Percentiles rank a stretch among this genome's conserved stretches.
phyloP scores from a whole-genome alignment of 495 filamentous ascomycete species.

The Geoglossum glabrum region DNA sequence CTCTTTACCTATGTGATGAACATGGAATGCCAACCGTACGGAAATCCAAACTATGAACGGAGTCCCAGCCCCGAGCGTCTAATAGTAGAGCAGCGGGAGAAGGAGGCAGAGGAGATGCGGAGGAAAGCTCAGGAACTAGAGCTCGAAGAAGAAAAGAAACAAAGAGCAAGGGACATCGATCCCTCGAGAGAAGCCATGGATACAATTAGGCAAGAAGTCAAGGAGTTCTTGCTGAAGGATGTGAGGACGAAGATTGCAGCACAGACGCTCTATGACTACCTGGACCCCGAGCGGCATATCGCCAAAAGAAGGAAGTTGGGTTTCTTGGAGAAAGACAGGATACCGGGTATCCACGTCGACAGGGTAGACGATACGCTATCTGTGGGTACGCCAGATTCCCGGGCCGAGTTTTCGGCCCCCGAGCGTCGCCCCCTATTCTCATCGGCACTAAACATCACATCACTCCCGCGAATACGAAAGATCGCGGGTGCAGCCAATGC shows the following conservation, averaged over 20 bases:
- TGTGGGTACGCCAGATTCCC: slow-evolving; percentile 47
- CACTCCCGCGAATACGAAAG: slow-evolving; percentile 55
- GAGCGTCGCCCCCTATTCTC: slow-evolving; percentile 20
- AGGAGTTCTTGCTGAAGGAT: slow-evolving; percentile 64
- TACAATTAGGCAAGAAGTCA: slow-evolving; percentile 58
- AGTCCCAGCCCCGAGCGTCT: slow-evolving; percentile 35
- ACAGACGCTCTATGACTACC: slow-evolving; percentile 59
- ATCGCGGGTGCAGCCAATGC: slow-evolving; percentile 34
- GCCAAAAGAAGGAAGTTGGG: slow-evolving; percentile 57
- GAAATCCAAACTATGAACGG: slow-evolving; percentile 44
- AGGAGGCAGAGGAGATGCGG: slow-evolving; percentile 31
- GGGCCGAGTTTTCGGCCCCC: slow-evolving; percentile 28
- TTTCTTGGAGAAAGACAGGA: slow-evolving; percentile 36
- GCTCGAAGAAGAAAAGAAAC: slow-evolving; percentile 67
- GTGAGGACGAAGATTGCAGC: slow-evolving; percentile 68
- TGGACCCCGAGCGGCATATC: slow-evolving; percentile 62
- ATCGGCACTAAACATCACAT: slow-evolving; percentile 33
- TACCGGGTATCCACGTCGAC: slow-evolving; percentile 26
- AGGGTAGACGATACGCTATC: slow-evolving; percentile 33
- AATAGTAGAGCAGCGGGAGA: slow-evolving; percentile 32
- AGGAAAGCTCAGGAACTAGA: slow-evolving; percentile 55
- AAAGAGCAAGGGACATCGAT: slow-evolving; percentile 65
- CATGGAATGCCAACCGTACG: slow-evolving; percentile 62
- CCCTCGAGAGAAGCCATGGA: slow-evolving; percentile 66
- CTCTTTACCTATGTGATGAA: slow-evolving; percentile 87